These are phyloP conservation scores for Chrysophaeum taylorii DNA, from an alignment of 352 stramenopile genomes.

Conservation along the genomic window DNA sequence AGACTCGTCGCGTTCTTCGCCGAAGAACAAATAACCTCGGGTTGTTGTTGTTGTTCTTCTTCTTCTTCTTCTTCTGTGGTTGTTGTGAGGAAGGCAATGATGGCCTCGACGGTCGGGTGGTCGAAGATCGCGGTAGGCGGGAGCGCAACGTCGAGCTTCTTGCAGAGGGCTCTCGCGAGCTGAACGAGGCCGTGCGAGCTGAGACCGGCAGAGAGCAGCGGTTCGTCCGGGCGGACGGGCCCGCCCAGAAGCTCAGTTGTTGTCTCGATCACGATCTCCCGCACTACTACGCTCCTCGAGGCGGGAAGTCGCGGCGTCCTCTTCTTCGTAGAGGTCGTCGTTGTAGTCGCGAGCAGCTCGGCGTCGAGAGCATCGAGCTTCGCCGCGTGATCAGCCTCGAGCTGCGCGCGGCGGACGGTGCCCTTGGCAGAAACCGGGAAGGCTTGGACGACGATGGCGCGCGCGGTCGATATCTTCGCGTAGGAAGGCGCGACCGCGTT, in stretches of 20 bases:
- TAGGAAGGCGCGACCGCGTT: not conserved
- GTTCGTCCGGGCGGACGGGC: not conserved
- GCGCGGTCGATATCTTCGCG: not conserved
- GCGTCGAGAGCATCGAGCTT: not conserved
- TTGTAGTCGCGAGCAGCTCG: not conserved
- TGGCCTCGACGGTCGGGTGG: not conserved
- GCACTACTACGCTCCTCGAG: too few species aligned
- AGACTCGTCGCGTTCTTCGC: too few species aligned
- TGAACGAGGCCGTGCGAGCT: not conserved
- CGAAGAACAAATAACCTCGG: too few species aligned
- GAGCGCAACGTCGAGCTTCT: not conserved
- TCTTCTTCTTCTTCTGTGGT: too few species aligned
- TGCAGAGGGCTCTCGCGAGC: not conserved
- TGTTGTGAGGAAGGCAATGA: not conserved
- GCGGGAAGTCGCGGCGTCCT: too few species aligned
- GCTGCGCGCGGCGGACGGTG: not conserved
- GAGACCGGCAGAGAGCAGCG: not conserved
- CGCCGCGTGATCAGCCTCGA: not conserved
- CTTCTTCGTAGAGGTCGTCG: not conserved
- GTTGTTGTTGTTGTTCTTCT: too few species aligned
- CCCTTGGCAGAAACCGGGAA: too few species aligned
- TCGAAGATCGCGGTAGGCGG: not conserved
- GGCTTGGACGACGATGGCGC: too few species aligned
- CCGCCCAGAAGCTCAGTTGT: not conserved
- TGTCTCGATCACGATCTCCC: too few species aligned